These are phyloP conservation scores for Platanthera guangdongensis DNA, from an alignment of 106 monocot genomes.

Conservation along the genomic window DNA sequence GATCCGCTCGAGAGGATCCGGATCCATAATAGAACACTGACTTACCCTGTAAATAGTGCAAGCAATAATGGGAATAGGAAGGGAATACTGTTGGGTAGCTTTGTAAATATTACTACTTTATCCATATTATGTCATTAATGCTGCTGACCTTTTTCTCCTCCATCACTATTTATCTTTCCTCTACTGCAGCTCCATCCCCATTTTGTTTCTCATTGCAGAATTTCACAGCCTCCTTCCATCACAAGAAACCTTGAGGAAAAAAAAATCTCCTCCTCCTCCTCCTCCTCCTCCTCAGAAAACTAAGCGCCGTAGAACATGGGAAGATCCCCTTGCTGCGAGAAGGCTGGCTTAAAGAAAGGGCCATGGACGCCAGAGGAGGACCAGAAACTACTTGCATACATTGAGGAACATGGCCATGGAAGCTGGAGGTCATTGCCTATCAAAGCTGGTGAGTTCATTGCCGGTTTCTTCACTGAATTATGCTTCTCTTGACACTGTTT, in stretches of 20 bases:
- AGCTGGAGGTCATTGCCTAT: constrained; percentile 18
- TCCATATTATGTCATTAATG: neutral
- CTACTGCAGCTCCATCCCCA: neutral
- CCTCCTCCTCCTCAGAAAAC: neutral
- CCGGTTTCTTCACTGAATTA: neutral
- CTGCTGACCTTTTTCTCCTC: neutral
- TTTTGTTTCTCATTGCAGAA: neutral
- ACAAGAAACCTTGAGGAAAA: neutral
- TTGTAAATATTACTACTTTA: neutral
- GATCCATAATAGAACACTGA: too few relatives aligned
- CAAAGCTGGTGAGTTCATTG: constrained; percentile 14
- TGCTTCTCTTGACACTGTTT: neutral
- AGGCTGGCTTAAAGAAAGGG: constrained; percentile 22
- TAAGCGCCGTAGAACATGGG: constrained; percentile 5
- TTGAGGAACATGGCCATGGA: constrained; percentile 20
- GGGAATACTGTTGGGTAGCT: neutral
- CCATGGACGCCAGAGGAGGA: constrained; percentile 23
- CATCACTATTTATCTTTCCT: constrained; percentile 6
- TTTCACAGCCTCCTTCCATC: neutral
- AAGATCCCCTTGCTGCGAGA: constrained; percentile 17
- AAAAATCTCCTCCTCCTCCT: neutral
- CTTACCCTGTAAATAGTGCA: too few relatives aligned
- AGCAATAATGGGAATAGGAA: neutral
- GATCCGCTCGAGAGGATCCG: too few relatives aligned
- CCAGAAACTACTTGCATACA: constrained; percentile 22